Evolutionary conservation across 2,329 filamentous ascomycete species (phyloP).

Genomic region (Fusarium praegraminearum): DNA sequence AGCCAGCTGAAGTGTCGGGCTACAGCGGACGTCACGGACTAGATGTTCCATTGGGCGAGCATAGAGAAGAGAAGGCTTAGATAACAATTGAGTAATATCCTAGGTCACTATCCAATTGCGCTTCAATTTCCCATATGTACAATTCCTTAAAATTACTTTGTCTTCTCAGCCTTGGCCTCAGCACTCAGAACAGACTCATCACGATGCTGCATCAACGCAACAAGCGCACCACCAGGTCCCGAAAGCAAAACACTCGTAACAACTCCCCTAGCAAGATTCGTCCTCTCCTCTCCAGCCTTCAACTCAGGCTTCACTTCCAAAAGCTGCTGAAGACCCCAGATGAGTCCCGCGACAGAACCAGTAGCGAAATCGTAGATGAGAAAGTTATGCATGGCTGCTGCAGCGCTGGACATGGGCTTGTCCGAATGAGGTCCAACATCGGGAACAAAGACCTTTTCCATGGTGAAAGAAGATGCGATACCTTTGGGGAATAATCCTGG

Average conservation of each 20-base stretch:
- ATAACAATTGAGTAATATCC: background rate
- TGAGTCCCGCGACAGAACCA: slow-evolving; percentile 32
- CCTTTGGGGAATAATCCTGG: slow-evolving; percentile 37
- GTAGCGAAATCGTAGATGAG: slow-evolving; percentile 45
- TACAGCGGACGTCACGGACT: slow-evolving; percentile 60
- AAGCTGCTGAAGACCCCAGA: slow-evolving; percentile 39
- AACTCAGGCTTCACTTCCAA: slow-evolving; percentile 35
- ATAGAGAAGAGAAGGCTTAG: slow-evolving; percentile 13
- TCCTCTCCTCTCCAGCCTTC: slow-evolving; percentile 33
- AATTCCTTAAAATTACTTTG: slow-evolving; percentile 12
- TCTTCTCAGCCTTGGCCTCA: slow-evolving; percentile 44
- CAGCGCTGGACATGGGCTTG: slow-evolving; percentile 34
- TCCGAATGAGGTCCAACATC: slow-evolving; percentile 33
- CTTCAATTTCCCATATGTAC: background rate
- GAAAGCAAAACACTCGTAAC: slow-evolving; percentile 39
- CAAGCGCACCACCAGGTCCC: slow-evolving; percentile 40
- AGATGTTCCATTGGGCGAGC: slow-evolving; percentile 42
- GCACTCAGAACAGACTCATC: slow-evolving; percentile 43
- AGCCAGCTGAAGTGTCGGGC: slow-evolving; percentile 66
- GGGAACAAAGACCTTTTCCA: slow-evolving; percentile 36
- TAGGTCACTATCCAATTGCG: background rate
- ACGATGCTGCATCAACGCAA: slow-evolving; percentile 46
- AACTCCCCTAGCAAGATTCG: slow-evolving; percentile 32
- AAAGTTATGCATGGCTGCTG: slow-evolving; percentile 38
- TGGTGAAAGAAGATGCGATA: slow-evolving; percentile 27